Conservation (phyloP, 129 eudicot genomes). For the Tagetes erecta region DNA sequence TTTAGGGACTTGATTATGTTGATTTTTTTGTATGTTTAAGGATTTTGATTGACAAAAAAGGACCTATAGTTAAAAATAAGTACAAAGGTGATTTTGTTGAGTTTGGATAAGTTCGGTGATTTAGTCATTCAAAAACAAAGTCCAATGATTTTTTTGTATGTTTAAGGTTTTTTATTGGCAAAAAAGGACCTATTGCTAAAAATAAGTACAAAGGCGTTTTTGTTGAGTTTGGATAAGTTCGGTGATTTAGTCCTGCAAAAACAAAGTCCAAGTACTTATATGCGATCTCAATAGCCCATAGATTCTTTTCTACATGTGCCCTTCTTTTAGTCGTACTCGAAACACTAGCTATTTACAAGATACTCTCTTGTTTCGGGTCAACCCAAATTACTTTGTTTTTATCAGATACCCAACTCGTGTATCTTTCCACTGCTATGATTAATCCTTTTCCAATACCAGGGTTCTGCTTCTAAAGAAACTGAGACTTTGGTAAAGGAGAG, state of each 20-base stretch:
- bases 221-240: neutral
- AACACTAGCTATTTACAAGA: too few species aligned
- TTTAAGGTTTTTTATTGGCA: neutral
- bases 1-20: neutral
- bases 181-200: neutral
- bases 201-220: neutral
- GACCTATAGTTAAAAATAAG: too few species aligned
- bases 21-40: too few species aligned
- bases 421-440: neutral
- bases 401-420: neutral
- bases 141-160: neutral
- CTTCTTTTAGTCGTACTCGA: neutral
- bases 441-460: constrained; percentile 46
- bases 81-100: too few species aligned
- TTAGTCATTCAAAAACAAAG: too few species aligned
- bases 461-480: constrained; percentile 55
- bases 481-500: constrained; percentile 56
- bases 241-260: neutral
- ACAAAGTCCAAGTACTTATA: neutral
- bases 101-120: too few species aligned
- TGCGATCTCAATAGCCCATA: neutral
- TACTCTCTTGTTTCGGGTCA: too few species aligned
- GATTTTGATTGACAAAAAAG: too few species aligned
- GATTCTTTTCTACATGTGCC: neutral
- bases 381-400: too few species aligned